A percentile compares a stretch with the other conserved stretches of the same genome.
Evolutionary conservation across 225 moss, liverwort and hornwort species (phyloP).

Genomic region (Antitrichia curtipendula): DNA sequence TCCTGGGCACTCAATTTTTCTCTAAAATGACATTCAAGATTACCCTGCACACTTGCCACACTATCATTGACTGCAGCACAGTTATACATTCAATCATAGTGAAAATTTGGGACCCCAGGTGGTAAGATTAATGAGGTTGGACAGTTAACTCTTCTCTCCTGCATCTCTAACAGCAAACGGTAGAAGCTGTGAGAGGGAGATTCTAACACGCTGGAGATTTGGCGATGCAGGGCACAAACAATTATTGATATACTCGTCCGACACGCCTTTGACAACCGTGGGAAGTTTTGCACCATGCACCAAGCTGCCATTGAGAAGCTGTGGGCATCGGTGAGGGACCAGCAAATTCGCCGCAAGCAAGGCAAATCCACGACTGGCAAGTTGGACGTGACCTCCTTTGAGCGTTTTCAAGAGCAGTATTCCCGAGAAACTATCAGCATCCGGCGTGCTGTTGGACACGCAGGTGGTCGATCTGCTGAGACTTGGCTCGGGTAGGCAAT

Average conservation of each 20-base stretch:
- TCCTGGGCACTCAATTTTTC: background rate
- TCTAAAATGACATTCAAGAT: background rate
- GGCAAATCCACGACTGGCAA: slow-evolving; percentile 70
- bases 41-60: background rate
- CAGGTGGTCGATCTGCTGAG: slow-evolving; percentile 87
- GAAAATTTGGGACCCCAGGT: background rate
- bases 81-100: background rate
- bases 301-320: slow-evolving; percentile 52
- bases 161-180: background rate
- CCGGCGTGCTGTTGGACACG: slow-evolving; percentile 77
- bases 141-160: background rate
- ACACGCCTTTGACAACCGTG: slow-evolving; percentile 59
- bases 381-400: slow-evolving; percentile 87
- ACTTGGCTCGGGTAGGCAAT: slow-evolving; percentile 78
- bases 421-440: slow-evolving; percentile 88
- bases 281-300: slow-evolving; percentile 49
- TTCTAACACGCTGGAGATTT: background rate
- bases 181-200: background rate
- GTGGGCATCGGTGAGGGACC: slow-evolving; percentile 77
- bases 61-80: background rate
- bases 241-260: slow-evolving; percentile 88
- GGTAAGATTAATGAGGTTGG: background rate
- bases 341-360: slow-evolving; percentile 68
- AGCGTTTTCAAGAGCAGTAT: slow-evolving; percentile 76
- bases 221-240: slow-evolving; percentile 74